Conservation (phyloP, 176 grass and related monocot genomes). For the Oryza glumipatula region DNA sequence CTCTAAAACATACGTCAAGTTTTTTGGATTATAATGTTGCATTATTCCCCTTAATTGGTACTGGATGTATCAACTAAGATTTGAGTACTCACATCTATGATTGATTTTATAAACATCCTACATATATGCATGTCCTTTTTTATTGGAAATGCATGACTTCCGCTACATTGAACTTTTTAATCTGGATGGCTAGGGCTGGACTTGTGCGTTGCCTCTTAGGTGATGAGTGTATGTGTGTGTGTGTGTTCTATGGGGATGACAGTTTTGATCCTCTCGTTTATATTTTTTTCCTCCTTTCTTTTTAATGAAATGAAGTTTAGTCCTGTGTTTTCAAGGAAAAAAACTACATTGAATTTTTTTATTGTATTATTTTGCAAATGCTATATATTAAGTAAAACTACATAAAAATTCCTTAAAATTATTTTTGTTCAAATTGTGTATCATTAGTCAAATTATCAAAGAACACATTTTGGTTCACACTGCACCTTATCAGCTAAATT, state of each 20-base stretch:
- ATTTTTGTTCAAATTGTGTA: no score
- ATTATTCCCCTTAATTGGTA: constrained; percentile 1
- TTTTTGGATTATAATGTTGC: constrained; percentile 2
- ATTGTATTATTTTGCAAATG: no score
- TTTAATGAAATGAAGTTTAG: no score
- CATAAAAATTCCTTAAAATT: no score
- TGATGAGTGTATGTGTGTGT: no score
- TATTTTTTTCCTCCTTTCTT: no score
- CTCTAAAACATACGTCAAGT: not conserved
- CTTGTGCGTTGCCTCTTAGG: no score
- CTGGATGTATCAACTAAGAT: not conserved
- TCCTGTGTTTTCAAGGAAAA: no score
- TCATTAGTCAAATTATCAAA: no score
- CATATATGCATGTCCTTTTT: not conserved
- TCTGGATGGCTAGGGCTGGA: no score
- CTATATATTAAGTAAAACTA: not conserved
- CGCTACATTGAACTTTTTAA: not conserved
- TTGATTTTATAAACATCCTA: constrained; percentile 6
- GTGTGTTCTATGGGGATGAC: no score
- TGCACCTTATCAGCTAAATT: not conserved
- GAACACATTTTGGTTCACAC: not conserved
- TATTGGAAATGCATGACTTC: not conserved
- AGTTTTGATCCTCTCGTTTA: no score
- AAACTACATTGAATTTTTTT: not conserved
- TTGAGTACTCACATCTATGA: not conserved